Conservation (phyloP, 129 eudicot genomes). For the carrot (Daucus carota) region DNA sequence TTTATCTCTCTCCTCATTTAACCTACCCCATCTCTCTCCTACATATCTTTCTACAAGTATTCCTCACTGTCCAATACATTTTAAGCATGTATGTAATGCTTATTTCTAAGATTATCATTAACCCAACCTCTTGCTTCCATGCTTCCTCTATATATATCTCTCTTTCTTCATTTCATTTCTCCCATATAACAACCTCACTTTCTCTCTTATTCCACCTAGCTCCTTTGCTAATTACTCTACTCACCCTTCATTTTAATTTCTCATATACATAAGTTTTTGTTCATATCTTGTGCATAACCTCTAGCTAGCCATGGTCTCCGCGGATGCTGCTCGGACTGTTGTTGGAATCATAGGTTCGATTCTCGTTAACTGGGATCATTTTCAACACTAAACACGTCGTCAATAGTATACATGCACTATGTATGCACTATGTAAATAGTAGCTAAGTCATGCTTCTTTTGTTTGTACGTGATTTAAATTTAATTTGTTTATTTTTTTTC, state of each 20-base stretch:
- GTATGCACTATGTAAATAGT: not conserved
- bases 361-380: too few species aligned
- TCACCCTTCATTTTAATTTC: not conserved
- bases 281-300: too few species aligned
- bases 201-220: not conserved
- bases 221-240: not conserved
- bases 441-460: not conserved
- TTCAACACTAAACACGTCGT: too few species aligned
- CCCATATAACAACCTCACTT: not conserved
- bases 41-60: not conserved
- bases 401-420: too few species aligned
- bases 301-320: slow-evolving; percentile 11
- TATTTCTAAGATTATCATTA: not conserved
- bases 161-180: not conserved
- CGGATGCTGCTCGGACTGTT: slow-evolving; percentile 12
- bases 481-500: slow-evolving; percentile 8
- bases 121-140: not conserved
- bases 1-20: slow-evolving; percentile 4
- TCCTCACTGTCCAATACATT: slow-evolving; percentile 6
- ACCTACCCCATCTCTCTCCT: not conserved
- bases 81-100: slow-evolving; percentile 4
- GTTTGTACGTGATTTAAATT: not conserved
- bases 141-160: not conserved
- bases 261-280: not conserved
- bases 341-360: slow-evolving; percentile 18